These are phyloP conservation scores for Arthrobotrys conoides DNA, from an alignment of 2,329 filamentous ascomycete genomes.

Conservation along the genomic window DNA sequence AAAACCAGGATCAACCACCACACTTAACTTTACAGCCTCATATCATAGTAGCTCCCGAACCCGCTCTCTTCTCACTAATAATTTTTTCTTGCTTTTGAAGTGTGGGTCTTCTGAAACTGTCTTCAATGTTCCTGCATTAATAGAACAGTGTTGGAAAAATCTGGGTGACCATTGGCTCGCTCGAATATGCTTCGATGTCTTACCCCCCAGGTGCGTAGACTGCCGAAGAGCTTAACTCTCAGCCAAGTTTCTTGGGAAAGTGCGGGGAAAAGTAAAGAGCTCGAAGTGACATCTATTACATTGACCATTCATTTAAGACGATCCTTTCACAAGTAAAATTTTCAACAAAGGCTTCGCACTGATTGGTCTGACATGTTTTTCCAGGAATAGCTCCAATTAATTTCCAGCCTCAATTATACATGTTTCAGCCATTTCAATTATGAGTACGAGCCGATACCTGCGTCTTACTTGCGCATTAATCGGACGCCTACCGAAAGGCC, in stretches of 20 bases:
- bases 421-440: slow-evolving; percentile 23
- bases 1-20: slow-evolving; percentile 20
- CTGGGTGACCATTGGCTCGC: slow-evolving; percentile 13
- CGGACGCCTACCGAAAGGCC: slow-evolving; percentile 47
- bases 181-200: slow-evolving; percentile 5
- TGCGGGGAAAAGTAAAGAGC: slow-evolving; percentile 33
- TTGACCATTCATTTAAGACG: slow-evolving; percentile 16
- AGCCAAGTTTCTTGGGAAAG: slow-evolving; percentile 47
- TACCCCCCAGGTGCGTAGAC: slow-evolving; percentile 21
- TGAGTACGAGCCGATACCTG: neutral
- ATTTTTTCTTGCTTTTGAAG: slow-evolving; percentile 30
- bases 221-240: slow-evolving; percentile 40
- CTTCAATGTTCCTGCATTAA: slow-evolving; percentile 58
- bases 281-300: neutral
- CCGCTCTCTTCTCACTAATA: slow-evolving; percentile 23
- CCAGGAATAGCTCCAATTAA: neutral
- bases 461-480: slow-evolving; percentile 14
- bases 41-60: slow-evolving; percentile 28
- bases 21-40: slow-evolving; percentile 23
- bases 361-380: neutral
- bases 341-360: neutral
- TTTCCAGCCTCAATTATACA: slow-evolving; percentile 23
- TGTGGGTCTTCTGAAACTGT: slow-evolving; percentile 25
- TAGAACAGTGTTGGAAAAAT: slow-evolving; percentile 9
- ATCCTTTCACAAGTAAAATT: slow-evolving; percentile 56